These are phyloP conservation scores for Pleurotus eryngii DNA, from an alignment of 768 basidiomycete genomes.

Conservation along the genomic window DNA sequence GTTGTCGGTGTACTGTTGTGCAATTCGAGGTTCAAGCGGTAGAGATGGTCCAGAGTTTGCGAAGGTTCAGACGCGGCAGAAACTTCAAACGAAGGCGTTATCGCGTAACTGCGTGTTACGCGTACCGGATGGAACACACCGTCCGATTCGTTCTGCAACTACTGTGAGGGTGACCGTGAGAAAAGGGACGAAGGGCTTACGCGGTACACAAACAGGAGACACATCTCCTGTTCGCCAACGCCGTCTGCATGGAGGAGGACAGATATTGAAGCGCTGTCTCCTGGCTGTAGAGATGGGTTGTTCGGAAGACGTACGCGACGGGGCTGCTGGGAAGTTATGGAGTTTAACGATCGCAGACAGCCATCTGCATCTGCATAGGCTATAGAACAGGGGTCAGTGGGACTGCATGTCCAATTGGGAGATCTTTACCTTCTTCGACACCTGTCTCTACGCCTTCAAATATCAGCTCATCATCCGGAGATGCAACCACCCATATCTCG, in stretches of 20 bases:
- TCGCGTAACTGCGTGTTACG: slow-evolving; percentile 53
- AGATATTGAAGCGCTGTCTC: slow-evolving; percentile 47
- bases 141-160: slow-evolving; percentile 36
- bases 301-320: slow-evolving; percentile 37
- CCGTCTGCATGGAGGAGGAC: slow-evolving; percentile 51
- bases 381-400: background rate
- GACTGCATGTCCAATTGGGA: background rate
- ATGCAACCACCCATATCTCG: slow-evolving; percentile 71
- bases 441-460: slow-evolving; percentile 28
- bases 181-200: slow-evolving; percentile 28
- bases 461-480: slow-evolving; percentile 63
- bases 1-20: slow-evolving; percentile 44
- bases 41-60: slow-evolving; percentile 43
- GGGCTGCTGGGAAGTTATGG: slow-evolving; percentile 45
- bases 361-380: slow-evolving; percentile 25
- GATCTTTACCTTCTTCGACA: slow-evolving; percentile 1
- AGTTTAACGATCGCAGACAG: slow-evolving; percentile 47
- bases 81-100: slow-evolving; percentile 56
- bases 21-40: slow-evolving; percentile 52
- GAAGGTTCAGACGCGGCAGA: slow-evolving; percentile 50
- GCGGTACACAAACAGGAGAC: slow-evolving; percentile 64
- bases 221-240: slow-evolving; percentile 48
- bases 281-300: slow-evolving; percentile 37
- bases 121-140: slow-evolving; percentile 56
- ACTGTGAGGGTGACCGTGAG: too few species aligned